Evolutionary conservation across 257 asterid species (phyloP), one percentile per base, ranked within the genome.

Genomic region (Penstemon eatonii): DNA sequence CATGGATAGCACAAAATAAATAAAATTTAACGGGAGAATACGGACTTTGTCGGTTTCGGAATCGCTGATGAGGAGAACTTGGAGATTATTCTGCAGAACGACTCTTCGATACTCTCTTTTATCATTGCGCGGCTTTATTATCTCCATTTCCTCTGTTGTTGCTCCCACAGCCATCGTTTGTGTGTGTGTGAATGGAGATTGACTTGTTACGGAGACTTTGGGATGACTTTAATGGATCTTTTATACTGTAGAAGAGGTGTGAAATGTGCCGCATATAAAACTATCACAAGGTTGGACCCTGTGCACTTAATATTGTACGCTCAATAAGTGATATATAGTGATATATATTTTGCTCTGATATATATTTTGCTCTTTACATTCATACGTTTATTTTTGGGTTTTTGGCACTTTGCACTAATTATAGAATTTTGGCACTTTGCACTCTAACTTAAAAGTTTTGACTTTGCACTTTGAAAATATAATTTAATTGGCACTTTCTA

Each of bases 31-130:
- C 45, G 19, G 56, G n/a, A 44, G 50, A 42, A 44, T 5, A 55
- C 56, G 42, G 2, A 90, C 99, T 82, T 94, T 94, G 74, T 94
- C 99, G 41, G 96, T 94, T 63, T 90, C 96, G n/a, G 96, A 84
- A 72, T 94, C 99, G 84, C 96, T 87, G 68, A 94, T 89, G 77
- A 94, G 86, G 60, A 94, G 92, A 52, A 86, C 94, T 84, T 90
- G 71, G 62, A 94, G 92, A 70, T 83, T 78, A 61, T 91, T 94
- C 60, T 72, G 81, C 72, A 94, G 84, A 76, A 94, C 84, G 46
- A 89, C 75, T 79, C 95, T 89, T 55, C 88, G 74, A 52, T 94
- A 91, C 59, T 83, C 94, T 70, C 97, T 79, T 47, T 79, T 84
- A 59, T 94, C 99, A 57, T 79, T 88, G 4, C 90, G 84, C 61